Evolutionary conservation across 1,284 basidiomycete genomes (phyloP).

Genomic region (Ceratorhiza oryzae-sativae): DNA sequence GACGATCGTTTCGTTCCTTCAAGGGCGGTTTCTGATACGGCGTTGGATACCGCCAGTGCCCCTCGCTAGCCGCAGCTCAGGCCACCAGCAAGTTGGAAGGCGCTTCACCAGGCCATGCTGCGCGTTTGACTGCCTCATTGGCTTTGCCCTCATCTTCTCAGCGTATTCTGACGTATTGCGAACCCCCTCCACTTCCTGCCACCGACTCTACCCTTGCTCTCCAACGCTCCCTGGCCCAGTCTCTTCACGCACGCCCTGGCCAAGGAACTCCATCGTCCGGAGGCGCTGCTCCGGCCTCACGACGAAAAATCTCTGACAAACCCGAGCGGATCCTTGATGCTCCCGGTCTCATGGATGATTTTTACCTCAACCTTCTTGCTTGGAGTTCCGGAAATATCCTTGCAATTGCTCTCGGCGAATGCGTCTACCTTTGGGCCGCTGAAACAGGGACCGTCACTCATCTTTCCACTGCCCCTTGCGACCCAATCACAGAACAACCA

Average conservation of each 20-base stretch:
- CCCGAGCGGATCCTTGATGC: slow-evolving; percentile 95
- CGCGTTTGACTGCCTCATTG: slow-evolving; percentile 73
- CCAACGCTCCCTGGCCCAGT: slow-evolving; percentile 74
- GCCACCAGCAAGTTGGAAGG: slow-evolving; percentile 43
- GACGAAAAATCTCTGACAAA: slow-evolving; percentile 80
- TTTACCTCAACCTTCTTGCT: slow-evolving; percentile 92
- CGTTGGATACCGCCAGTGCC: slow-evolving; percentile 65
- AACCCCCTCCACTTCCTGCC: slow-evolving; percentile 72
- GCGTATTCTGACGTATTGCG: slow-evolving; percentile 79
- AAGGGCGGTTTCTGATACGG: slow-evolving; percentile 60
- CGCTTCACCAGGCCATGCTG: slow-evolving; percentile 77
- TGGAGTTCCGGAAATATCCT: slow-evolving; percentile 90
- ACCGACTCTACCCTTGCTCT: slow-evolving; percentile 72
- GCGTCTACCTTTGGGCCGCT: slow-evolving; percentile 92
- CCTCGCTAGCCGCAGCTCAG: slow-evolving; percentile 47
- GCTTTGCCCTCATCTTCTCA: slow-evolving; percentile 71
- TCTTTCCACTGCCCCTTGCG: slow-evolving; percentile 70
- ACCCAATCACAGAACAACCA: slow-evolving; percentile 50
- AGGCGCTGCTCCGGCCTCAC: slow-evolving; percentile 64
- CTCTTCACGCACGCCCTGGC: slow-evolving; percentile 70
- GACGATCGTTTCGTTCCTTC: slow-evolving; percentile 78
- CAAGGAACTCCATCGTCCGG: slow-evolving; percentile 62
- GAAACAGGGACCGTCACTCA: slow-evolving; percentile 84
- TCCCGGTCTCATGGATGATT: slow-evolving; percentile 94
- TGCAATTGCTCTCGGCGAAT: slow-evolving; percentile 83